phyloP scores from a whole-genome alignment of 2,329 filamentous ascomycete genomes.

The Xylariaceae sp. region DNA sequence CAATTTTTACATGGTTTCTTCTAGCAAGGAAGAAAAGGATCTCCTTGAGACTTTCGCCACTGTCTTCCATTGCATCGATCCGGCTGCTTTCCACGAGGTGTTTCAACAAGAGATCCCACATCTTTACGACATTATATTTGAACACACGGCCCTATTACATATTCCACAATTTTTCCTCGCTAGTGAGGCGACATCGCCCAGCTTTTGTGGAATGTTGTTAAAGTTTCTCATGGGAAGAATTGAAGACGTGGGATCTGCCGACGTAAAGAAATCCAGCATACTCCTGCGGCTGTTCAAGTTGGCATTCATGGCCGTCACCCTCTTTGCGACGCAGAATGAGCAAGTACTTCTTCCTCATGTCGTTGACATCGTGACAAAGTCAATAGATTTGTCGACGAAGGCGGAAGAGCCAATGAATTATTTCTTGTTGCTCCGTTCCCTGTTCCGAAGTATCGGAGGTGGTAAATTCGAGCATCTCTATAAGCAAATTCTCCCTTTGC shows the following conservation, averaged over 20 bases:
- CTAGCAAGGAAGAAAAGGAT: conserved; percentile 94
- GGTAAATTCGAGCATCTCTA: conserved; percentile 97
- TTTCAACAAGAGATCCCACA: conserved; percentile 96
- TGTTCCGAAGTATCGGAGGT: conserved; percentile 95
- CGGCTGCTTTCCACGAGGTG: conserved; percentile 96
- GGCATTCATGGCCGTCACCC: conserved; percentile 97
- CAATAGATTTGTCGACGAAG: conserved; percentile 90
- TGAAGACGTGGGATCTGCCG: conserved; percentile 85
- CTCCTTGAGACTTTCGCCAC: conserved; percentile 95
- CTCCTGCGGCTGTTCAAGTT: conserved; percentile 92
- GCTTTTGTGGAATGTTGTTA: conserved; percentile 95
- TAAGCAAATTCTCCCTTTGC: conserved; percentile 90
- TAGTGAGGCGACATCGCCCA: conserved; percentile 95
- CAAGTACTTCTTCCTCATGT: conserved; percentile 93
- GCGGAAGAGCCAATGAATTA: conserved; percentile 99
- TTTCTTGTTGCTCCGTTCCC: conserved; percentile 82
- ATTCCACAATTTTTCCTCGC: conserved; percentile 97
- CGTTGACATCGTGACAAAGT: conserved; percentile 94
- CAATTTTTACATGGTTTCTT: conserved; percentile 91
- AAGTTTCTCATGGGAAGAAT: conserved; percentile 97
- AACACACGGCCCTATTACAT: conserved; percentile 88
- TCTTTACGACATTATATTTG: conserved; percentile 96
- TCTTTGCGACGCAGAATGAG: conserved; percentile 93
- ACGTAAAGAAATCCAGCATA: conserved; percentile 89
- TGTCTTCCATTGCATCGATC: conserved; percentile 97